A percentile compares a stretch with the other conserved stretches of the same genome.
Evolutionary conservation across 2,329 filamentous ascomycete species (phyloP).

Genomic region (Colletotrichum viniferum): DNA sequence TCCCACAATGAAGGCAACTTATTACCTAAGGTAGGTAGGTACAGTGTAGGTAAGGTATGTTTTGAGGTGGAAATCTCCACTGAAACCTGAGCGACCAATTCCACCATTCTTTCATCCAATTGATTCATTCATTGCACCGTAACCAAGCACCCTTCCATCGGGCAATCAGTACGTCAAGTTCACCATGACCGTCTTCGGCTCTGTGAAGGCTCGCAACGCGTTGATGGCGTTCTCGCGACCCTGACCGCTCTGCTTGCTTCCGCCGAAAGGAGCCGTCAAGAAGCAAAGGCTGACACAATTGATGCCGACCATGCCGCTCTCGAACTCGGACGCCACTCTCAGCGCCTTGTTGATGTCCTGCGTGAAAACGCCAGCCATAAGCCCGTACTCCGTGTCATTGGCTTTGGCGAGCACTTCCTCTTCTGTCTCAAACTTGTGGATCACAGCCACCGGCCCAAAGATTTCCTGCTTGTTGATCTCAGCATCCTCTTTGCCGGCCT

Average conservation of each 20-base stretch:
- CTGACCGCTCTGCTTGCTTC: conserved; percentile 52
- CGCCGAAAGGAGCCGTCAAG: conserved; percentile 51
- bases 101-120: background rate
- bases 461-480: conserved; percentile 59
- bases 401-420: conserved; percentile 58
- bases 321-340: conserved; percentile 57
- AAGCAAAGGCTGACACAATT: conserved; percentile 52
- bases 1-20: too few species aligned
- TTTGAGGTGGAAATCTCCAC: background rate
- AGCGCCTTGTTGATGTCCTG: conserved; percentile 68
- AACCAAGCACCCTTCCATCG: background rate
- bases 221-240: conserved; percentile 54
- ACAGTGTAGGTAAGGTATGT: background rate
- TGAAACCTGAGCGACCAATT: background rate
- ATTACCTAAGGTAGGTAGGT: background rate
- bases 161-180: conserved; percentile 35
- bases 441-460: conserved; percentile 61
- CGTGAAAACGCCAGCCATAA: conserved; percentile 59
- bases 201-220: conserved; percentile 50
- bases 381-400: conserved; percentile 55
- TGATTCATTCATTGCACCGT: background rate
- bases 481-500: conserved; percentile 42
- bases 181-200: conserved; percentile 55
- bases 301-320: conserved; percentile 74
- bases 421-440: conserved; percentile 60